Evolutionary conservation across 2,329 filamentous ascomycete genomes (phyloP), one percentile per base, ranked within the genome.

Genomic region (Harringtonia lauricola): DNA sequence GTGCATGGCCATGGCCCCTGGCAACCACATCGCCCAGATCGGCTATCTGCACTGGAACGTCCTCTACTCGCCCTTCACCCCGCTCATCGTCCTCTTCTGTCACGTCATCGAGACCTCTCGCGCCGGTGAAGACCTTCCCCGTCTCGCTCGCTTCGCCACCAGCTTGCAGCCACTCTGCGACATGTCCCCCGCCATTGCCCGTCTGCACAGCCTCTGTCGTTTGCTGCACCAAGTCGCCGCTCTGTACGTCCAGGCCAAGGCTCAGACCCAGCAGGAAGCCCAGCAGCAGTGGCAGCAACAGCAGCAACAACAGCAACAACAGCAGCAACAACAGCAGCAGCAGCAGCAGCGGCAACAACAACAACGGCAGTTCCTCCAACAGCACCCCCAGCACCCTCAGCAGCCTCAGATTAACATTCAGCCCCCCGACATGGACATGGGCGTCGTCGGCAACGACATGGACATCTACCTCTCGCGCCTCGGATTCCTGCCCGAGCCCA

Each of bases 401-500:
- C 36, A 61, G 61, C 39, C 64, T 3, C 66, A 68, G 7, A 71
- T 76, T n/a, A n/a, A n/a, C n/a, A n/a, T n/a, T n/a, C n/a, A n/a
- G 3, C 24, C 24, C 24, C 7, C 24, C 10, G 24, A 26, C 24
- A 26, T 26, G 24, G 24, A 26, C 24, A 6, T 26, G 7, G 24
- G 10, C 24, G 10, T 26, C 7, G 24, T 26, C 24, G 72, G 71
- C 1, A 67, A 74, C 45, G 73, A 79, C 51, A 80, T 83, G 47
- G 76, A 83, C 50, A 72, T 74, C 45, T 83, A 82, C 52, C 64
- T 83, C 2, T 74, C 67, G 51, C 77, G 79, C 19, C 65, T 83
- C 15, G 79, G 79, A 0, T 67, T 83, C 46, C 74, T 78, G 49
- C 71, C 72, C 1, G 46, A 45, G 9, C 36, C 36, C 2, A 36